These are phyloP conservation scores for Dipsacomyces acuminosporus DNA, from an alignment of 371 early-diverging fungal species.

Conservation along the genomic window DNA sequence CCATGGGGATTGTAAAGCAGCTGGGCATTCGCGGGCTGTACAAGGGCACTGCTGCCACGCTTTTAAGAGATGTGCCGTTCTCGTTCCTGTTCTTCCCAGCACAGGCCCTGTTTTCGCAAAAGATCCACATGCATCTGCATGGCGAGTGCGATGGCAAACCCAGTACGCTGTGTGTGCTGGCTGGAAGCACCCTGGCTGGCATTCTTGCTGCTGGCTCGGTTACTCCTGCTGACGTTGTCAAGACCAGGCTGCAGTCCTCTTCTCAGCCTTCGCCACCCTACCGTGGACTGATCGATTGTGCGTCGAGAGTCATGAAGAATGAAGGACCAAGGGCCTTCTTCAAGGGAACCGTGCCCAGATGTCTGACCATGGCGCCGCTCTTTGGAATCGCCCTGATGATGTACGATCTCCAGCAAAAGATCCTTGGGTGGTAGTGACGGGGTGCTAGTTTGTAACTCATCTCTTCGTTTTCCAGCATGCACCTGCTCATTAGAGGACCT, in stretches of 20 bases:
- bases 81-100: conserved; percentile 54
- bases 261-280: conserved; percentile 36
- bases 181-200: conserved; percentile 49
- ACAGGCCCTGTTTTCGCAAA: conserved; percentile 45
- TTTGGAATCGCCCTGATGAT: conserved; percentile 71
- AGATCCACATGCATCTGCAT: conserved; percentile 3
- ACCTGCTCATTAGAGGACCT: too few relatives aligned
- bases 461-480: too few relatives aligned
- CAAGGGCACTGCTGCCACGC: conserved; percentile 50
- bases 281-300: conserved; percentile 35
- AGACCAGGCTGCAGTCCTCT: conserved; percentile 51
- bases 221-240: conserved; percentile 54
- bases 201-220: conserved; percentile 50
- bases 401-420: conserved; percentile 54
- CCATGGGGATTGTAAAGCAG: conserved; percentile 44
- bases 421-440: conserved; percentile 27
- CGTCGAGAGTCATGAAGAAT: conserved; percentile 30
- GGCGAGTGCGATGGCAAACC: conserved; percentile 20
- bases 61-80: conserved; percentile 54
- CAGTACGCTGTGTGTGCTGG: conserved; percentile 44
- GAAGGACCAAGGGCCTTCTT: conserved; percentile 52
- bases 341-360: conserved; percentile 49
- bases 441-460: too few relatives aligned
- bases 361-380: conserved; percentile 56
- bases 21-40: conserved; percentile 54